Conservation (phyloP, 176 grass and related monocot species). For the Zoysia pacifica region DNA sequence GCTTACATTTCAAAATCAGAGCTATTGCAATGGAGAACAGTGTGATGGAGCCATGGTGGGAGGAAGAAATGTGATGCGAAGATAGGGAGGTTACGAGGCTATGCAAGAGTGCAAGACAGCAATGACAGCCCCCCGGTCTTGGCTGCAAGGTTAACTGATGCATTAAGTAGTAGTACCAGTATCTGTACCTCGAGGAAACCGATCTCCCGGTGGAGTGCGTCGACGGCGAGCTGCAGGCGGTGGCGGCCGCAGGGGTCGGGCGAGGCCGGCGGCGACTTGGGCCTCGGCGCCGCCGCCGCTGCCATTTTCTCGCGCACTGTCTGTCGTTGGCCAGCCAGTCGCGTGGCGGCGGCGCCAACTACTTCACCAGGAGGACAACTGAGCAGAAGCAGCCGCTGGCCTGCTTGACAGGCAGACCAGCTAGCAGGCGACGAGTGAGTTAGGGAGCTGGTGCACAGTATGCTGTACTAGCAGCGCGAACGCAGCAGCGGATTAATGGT, state of each 20-base stretch:
- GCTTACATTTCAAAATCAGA: no score
- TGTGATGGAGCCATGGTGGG: no score
- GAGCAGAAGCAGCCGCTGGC: neutral
- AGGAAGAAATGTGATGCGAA: no score
- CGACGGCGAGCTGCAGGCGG: constrained; percentile 64
- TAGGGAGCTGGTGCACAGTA: neutral
- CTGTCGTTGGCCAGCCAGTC: no score
- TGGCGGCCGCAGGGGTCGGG: constrained; percentile 60
- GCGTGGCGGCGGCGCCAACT: neutral
- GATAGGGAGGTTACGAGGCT: no score
- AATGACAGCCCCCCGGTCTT: no score
- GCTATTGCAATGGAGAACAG: no score
- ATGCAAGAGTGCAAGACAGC: no score
- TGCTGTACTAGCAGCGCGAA: neutral
- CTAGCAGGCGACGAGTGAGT: neutral
- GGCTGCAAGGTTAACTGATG: neutral
- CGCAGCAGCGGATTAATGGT: constrained; percentile 10
- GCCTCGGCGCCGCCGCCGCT: constrained; percentile 33
- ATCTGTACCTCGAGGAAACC: constrained; percentile 48
- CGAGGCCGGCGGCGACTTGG: constrained; percentile 58
- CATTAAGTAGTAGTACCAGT: no score
- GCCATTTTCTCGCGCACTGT: neutral
- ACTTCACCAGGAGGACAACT: neutral
- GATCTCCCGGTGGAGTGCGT: constrained; percentile 58
- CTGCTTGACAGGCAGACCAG: no score